These are phyloP conservation scores for Macrocybe gigantea DNA, from an alignment of 768 basidiomycete genomes.

Conservation along the genomic window DNA sequence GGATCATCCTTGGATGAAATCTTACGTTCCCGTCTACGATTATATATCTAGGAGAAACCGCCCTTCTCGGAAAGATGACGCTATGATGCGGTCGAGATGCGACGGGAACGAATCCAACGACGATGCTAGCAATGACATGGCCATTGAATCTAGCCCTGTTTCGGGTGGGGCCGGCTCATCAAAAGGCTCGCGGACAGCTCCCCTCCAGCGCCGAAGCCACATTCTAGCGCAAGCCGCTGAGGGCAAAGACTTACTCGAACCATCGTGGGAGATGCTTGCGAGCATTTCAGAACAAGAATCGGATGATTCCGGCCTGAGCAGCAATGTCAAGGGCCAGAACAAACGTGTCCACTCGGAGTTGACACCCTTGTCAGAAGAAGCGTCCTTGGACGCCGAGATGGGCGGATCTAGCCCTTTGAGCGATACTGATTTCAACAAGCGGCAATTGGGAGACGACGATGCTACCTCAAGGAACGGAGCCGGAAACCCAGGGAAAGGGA, in stretches of 20 bases:
- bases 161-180: background rate
- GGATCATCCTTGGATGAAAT: constrained; percentile 69
- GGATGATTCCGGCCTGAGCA: background rate
- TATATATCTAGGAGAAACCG: no score
- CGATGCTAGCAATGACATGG: constrained; percentile 24
- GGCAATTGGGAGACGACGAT: constrained; percentile 9
- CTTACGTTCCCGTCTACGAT: constrained; percentile 23
- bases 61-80: no score
- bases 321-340: constrained; percentile 19
- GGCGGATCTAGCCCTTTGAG: constrained; percentile 7
- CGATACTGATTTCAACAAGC: background rate
- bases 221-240: constrained; percentile 39
- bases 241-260: constrained; percentile 35
- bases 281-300: constrained; percentile 21
- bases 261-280: constrained; percentile 53
- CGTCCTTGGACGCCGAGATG: constrained; percentile 6
- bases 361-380: constrained; percentile 37
- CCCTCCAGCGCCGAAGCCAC: constrained; percentile 44
- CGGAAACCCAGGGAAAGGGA: constrained; percentile 2
- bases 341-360: constrained; percentile 40
- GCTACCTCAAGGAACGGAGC: background rate
- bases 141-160: background rate
- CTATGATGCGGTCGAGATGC: no score
- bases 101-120: constrained; percentile 4
- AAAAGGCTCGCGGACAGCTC: constrained; percentile 21